A percentile compares a stretch with the other conserved stretches of the same genome.
Evolutionary conservation across 495 filamentous ascomycete genomes (phyloP).

Genomic region (Lophium mytilinum): DNA sequence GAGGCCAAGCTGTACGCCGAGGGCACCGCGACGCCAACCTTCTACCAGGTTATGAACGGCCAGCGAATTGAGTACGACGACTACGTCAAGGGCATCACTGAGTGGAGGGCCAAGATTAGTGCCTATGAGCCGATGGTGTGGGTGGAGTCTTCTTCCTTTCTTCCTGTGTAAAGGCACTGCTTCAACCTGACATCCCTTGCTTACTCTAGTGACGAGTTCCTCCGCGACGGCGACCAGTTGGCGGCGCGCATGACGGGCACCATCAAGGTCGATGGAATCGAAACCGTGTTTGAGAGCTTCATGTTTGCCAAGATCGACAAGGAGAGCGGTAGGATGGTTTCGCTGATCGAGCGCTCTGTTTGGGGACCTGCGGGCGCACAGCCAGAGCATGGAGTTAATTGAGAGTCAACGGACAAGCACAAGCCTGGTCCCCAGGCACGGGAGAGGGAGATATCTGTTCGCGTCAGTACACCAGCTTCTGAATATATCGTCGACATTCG

Average conservation of each 20-base stretch:
- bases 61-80: constrained; percentile 4
- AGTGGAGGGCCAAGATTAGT: constrained; percentile 24
- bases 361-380: constrained; percentile 10
- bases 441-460: too few relatives aligned
- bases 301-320: constrained; percentile 26
- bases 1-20: constrained; percentile 18
- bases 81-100: constrained; percentile 23
- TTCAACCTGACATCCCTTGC: neutral
- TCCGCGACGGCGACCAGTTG: constrained; percentile 21
- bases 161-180: neutral
- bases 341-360: constrained; percentile 23
- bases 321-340: constrained; percentile 22
- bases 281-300: constrained; percentile 25
- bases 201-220: constrained; percentile 5
- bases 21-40: neutral
- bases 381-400: neutral
- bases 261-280: constrained; percentile 19
- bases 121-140: constrained; percentile 26
- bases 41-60: neutral
- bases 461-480: too few relatives aligned
- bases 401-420: neutral
- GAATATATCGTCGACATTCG: too few relatives aligned
- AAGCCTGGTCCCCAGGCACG: too few relatives aligned
- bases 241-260: constrained; percentile 20
- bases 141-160: neutral